Percentiles rank a stretch among this genome's conserved stretches.
phyloP scores from a whole-genome alignment of 1,284 basidiomycete genomes.

The Puccinia coronata region DNA sequence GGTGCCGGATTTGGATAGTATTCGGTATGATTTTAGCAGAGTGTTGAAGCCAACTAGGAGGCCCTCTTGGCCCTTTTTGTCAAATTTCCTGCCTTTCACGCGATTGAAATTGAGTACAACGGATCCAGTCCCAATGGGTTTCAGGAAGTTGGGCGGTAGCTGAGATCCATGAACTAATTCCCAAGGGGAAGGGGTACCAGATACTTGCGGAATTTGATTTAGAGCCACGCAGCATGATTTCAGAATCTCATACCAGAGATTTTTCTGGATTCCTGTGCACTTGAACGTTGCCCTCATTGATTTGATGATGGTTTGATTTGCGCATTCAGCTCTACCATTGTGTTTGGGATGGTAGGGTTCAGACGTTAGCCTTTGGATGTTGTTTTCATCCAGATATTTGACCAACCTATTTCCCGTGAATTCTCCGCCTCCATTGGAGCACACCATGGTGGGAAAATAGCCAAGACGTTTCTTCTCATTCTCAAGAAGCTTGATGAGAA shows the following conservation, averaged over 20 bases:
- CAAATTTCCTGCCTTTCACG: background rate
- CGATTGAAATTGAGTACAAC: background rate
- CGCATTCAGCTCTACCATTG: background rate
- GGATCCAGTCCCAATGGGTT: background rate
- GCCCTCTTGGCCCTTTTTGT: background rate
- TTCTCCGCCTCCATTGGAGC: constrained; percentile 4
- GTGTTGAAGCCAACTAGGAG: background rate
- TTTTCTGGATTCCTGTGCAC: background rate
- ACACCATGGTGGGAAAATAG: background rate
- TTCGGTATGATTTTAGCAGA: background rate
- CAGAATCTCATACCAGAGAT: background rate
- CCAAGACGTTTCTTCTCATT: background rate
- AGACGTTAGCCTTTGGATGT: too few species aligned
- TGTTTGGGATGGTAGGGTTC: too few species aligned
- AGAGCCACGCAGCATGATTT: background rate
- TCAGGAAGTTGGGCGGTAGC: background rate
- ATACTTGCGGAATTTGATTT: background rate
- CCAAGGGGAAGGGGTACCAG: background rate
- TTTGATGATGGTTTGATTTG: background rate
- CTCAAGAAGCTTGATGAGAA: background rate
- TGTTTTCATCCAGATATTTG: too few species aligned
- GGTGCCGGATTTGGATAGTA: background rate
- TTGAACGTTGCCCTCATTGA: background rate
- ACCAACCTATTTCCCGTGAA: too few species aligned
- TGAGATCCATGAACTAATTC: background rate